A percentile compares a stretch with the other conserved stretches of the same genome.
Conservation (phyloP, 257 asterid genomes). For the Fraxinus excelsior region DNA sequence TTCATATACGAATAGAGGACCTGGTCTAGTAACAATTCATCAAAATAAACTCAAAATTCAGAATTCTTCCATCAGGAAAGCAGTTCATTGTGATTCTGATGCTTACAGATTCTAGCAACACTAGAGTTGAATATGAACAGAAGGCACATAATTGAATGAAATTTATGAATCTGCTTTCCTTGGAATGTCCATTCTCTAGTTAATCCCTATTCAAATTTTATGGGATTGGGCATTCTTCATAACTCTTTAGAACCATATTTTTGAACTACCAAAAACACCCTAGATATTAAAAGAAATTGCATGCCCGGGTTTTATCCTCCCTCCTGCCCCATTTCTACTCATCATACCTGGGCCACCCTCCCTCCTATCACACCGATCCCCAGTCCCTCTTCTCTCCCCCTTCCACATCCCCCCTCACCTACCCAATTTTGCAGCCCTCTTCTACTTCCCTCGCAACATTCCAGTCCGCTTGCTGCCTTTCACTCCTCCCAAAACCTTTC, state of each 20-base stretch:
- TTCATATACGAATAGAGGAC: too few species aligned
- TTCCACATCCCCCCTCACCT: neutral
- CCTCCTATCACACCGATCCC: neutral
- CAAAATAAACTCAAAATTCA: too few species aligned
- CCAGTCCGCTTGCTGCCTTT: neutral
- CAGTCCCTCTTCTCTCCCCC: neutral
- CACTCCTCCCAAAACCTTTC: neutral
- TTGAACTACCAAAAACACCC: neutral
- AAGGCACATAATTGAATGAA: too few species aligned
- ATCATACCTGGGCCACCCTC: neutral
- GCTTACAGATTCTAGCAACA: too few species aligned
- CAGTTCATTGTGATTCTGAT: too few species aligned
- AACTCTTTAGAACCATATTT: neutral
- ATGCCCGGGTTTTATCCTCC: neutral
- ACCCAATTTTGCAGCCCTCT: neutral
- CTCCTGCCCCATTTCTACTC: neutral
- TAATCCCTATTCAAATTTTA: too few species aligned
- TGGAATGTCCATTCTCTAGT: too few species aligned
- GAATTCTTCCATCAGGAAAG: too few species aligned
- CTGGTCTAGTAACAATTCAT: too few species aligned
- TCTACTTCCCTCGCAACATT: neutral
- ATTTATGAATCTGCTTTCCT: too few species aligned
- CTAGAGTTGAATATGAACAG: too few species aligned
- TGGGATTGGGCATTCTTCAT: neutral
- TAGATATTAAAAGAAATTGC: neutral